Base-by-base conservation (phyloP, 179 eudicot genomes). In the Amaranthus tricolor region DNA sequence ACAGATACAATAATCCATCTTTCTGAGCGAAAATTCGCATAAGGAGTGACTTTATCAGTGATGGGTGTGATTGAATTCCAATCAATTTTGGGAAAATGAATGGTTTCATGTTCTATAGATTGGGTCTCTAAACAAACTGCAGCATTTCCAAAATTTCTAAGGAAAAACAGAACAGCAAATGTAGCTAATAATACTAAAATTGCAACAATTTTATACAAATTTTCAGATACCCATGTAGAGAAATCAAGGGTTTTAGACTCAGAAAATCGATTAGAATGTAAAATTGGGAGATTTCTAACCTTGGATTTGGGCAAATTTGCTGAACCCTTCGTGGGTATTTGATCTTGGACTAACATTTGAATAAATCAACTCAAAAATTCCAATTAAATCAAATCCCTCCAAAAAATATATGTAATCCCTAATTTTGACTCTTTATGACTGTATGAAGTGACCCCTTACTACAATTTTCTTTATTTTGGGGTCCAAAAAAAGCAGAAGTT, bases 1-100 rank as follows among this genome's bases (percentile, higher is more conserved):
- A 94, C 97, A 0, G 96, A 94, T 7, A 90, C 96, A 53, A 94
- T 81, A 61, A 94, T 89, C 98, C 98, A 94, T 60, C 78, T 81
- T 69, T 90, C 97, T 1, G 96, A 78, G 84, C 88, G 79, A 51
- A 94, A 92, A 57, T 70, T 78, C 2, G 91, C 71, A 81, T 21
- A 95, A 0, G 92, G 97, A 15, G 95, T 84, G 0, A 89, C 62
- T 24, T 72, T 83, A 79, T 95, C 99, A 16, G 70, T n/a, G 19
- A 88, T 84, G 60, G 84, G 79, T 4, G 73, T 51, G 14, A 91
- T 82, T 0, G 82, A 76, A 49, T 87, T 87, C 85, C 88, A 89
- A 72, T 88, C 71, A 54, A 91, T 68, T 16, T 76, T 48, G 0
- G 99, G 99, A 7, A 84, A 76, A 59, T 85, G 86, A 21, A 87